phyloP scores from a whole-genome alignment of 371 early-diverging fungal species.

The Mortierella sp. region DNA sequence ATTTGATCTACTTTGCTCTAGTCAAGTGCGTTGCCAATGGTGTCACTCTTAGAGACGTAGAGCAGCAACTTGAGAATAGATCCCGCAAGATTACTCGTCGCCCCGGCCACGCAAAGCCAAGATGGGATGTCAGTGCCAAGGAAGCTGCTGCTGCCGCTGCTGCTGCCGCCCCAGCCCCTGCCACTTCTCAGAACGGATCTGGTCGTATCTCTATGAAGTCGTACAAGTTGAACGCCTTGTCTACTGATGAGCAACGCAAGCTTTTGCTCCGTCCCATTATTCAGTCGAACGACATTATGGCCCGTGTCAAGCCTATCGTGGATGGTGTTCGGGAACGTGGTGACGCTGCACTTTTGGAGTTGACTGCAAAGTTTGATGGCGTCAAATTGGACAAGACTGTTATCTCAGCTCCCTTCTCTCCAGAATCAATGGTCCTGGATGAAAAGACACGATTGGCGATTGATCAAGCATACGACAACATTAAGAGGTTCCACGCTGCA shows the following conservation, averaged over 20 bases:
- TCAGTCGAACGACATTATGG: slow-evolving; percentile 86
- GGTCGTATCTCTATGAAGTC: slow-evolving; percentile 76
- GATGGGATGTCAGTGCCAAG: slow-evolving; percentile 62
- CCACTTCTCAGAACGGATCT: slow-evolving; percentile 42
- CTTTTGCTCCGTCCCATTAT: slow-evolving; percentile 94
- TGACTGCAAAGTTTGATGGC: slow-evolving; percentile 92
- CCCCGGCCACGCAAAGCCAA: slow-evolving; percentile 94
- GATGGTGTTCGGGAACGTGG: slow-evolving; percentile 85
- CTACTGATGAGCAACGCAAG: slow-evolving; percentile 61
- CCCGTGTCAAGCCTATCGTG: slow-evolving; percentile 92
- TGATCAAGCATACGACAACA: slow-evolving; percentile 94
- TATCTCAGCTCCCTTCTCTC: slow-evolving; percentile 88
- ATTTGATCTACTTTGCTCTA: slow-evolving; percentile 95
- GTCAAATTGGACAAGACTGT: slow-evolving; percentile 80
- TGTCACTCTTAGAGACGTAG: slow-evolving; percentile 88
- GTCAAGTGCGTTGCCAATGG: slow-evolving; percentile 88
- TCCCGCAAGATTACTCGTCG: slow-evolving; percentile 90
- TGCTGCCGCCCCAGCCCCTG: slow-evolving; percentile 16
- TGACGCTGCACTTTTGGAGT: slow-evolving; percentile 86
- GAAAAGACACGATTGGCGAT: slow-evolving; percentile 85
- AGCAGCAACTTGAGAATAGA: slow-evolving; percentile 85
- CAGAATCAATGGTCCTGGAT: slow-evolving; percentile 74
- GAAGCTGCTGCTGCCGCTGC: slow-evolving; percentile 36
- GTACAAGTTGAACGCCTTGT: slow-evolving; percentile 63
- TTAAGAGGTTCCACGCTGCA: slow-evolving; percentile 93